phyloP scores from a whole-genome alignment of 768 basidiomycete genomes.

The Russula foetens region DNA sequence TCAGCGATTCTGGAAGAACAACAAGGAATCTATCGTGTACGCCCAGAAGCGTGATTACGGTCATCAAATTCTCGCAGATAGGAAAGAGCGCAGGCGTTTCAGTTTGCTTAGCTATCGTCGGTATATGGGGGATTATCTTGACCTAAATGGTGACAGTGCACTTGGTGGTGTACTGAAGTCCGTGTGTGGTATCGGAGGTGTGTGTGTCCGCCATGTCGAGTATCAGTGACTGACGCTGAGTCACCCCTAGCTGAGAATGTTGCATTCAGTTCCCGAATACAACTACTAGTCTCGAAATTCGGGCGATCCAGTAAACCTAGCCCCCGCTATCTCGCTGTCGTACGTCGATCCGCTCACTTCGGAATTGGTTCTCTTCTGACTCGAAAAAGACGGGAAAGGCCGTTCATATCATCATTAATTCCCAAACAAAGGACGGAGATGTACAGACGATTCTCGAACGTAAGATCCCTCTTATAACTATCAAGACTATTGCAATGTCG shows the following conservation, averaged over 20 bases:
- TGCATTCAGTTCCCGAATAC: constrained; percentile 73
- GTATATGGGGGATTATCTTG: constrained; percentile 95
- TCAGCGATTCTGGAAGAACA: constrained; percentile 98
- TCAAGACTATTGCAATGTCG: constrained; percentile 81
- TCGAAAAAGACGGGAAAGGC: constrained; percentile 69
- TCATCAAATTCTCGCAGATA: constrained; percentile 80
- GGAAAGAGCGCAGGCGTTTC: constrained; percentile 91
- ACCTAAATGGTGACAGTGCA: constrained; percentile 72
- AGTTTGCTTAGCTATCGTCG: constrained; percentile 90
- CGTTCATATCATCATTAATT: constrained; percentile 63
- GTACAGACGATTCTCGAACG: constrained; percentile 60
- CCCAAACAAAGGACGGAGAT: constrained; percentile 48
- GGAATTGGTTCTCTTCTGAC: neutral
- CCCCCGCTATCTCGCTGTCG: constrained; percentile 85
- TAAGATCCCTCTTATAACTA: constrained; percentile 83
- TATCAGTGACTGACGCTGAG: neutral
- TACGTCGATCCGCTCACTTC: constrained; percentile 34
- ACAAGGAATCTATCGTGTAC: constrained; percentile 88
- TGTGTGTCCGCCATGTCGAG: constrained; percentile 28
- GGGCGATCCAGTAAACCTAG: constrained; percentile 84
- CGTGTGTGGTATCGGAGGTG: constrained; percentile 69
- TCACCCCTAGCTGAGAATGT: constrained; percentile 58
- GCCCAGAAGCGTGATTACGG: constrained; percentile 91
- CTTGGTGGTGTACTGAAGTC: constrained; percentile 68
- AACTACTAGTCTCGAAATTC: constrained; percentile 78